phyloP scores from a whole-genome alignment of 1,284 basidiomycete species.

The Crepidotus sp. region DNA sequence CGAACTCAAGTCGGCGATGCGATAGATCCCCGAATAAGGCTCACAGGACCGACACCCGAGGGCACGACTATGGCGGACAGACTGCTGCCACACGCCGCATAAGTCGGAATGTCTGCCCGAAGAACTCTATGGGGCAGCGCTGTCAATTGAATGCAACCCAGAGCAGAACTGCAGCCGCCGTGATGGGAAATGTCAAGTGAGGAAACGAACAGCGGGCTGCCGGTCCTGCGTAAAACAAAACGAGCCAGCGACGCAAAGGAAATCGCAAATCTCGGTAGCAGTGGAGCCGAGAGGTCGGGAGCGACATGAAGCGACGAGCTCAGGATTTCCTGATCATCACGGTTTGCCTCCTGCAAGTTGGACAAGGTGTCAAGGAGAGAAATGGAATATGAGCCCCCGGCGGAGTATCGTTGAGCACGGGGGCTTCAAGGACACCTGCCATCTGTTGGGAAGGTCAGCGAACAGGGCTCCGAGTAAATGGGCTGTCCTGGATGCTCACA shows the following conservation, averaged over 20 bases:
- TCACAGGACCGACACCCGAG: conserved; percentile 1
- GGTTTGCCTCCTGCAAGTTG: not conserved
- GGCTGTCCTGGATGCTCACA: not conserved
- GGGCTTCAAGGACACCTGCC: conserved; percentile 7
- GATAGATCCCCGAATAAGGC: not conserved
- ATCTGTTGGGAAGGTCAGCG: conserved; percentile 6
- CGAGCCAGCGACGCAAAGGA: not conserved
- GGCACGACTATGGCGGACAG: not conserved
- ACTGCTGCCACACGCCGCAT: not conserved
- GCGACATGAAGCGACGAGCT: conserved; percentile 1
- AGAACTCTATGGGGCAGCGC: not conserved
- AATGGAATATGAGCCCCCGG: conserved; percentile 6
- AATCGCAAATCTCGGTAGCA: not conserved
- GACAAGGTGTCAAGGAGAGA: conserved; percentile 5
- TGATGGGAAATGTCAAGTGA: not conserved
- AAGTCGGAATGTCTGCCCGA: not conserved
- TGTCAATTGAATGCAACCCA: not conserved
- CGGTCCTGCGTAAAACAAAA: not conserved
- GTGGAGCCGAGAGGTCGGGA: not conserved
- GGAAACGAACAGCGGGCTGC: not conserved
- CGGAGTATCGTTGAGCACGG: conserved; percentile 12
- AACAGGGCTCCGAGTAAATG: conserved; percentile 1
- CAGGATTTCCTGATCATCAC: conserved; percentile 7
- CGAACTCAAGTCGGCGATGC: not conserved
- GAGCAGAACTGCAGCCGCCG: not conserved